Base-by-base conservation (phyloP, 2,329 filamentous ascomycete genomes). In the Colletotrichum liriopes region DNA sequence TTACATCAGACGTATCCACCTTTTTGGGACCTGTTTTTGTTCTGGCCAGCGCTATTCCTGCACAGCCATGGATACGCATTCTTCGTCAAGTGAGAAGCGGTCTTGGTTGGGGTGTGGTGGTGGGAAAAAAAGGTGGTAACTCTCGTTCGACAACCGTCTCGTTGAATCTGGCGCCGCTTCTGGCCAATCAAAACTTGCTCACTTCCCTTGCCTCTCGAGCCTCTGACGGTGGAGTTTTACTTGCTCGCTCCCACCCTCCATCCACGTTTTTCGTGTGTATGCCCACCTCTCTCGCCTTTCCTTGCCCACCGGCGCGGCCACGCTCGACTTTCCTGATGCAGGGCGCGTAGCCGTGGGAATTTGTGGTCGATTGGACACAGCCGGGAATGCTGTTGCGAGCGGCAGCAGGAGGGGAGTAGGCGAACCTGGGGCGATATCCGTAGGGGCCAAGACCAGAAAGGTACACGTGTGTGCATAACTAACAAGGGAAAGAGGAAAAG, bases 101-200 rank as follows among this genome's bases (percentile, higher is more conserved):
- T 51, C 26, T 65, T 65, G 26, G 29, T 26, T 61, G 47, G 62
- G 39, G 43, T 35, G 65, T 52, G 65, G 26, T 45, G 58, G 61
- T 49, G 14, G 43, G 52, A 59, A 52, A 60, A 29, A 20, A 45
- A 23, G 52, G 43, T 62, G 63, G 49, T 62, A n/a, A 26, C 45
- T 72, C 29, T 72, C 65, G 65, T 72, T 72, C 59, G 69, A 65
- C 59, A 47, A 69, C 70, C 65, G 65, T 69, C 65, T 69, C 70
- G 70, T 72, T 65, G 70, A 55, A 69, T 65, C 69, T 72, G 66
- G 70, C 69, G 66, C 52, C 59, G 60, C 39, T 60, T 69, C 65
- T 56, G 76, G 76, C 83, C 83, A 85, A 85, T 85, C 79, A 83
- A 85, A 85, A 85, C 83, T 84, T 85, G 83, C 83, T 85, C 83